These are phyloP conservation scores for Lophiotrema nucula DNA, from an alignment of 495 filamentous ascomycete species.

Conservation along the genomic window DNA sequence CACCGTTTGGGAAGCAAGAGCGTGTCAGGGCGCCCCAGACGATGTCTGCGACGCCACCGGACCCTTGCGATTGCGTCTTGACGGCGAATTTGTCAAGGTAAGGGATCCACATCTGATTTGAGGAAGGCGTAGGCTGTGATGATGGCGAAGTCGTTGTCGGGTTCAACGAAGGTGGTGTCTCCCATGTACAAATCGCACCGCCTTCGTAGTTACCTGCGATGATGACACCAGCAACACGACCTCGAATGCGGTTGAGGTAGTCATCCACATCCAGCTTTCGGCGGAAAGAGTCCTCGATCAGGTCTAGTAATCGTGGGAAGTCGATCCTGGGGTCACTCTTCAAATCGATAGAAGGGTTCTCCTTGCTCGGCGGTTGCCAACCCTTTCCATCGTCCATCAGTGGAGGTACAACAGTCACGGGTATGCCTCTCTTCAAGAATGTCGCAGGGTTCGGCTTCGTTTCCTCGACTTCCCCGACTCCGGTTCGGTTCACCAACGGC, in stretches of 20 bases:
- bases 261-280: conserved; percentile 77
- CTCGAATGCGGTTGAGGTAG: conserved; percentile 75
- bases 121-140: conserved; percentile 51
- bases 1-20: conserved; percentile 67
- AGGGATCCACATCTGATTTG: conserved; percentile 65
- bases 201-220: conserved; percentile 97
- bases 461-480: neutral
- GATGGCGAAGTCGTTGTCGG: conserved; percentile 42
- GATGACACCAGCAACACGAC: conserved; percentile 82
- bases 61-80: conserved; percentile 79
- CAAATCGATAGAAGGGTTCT: conserved; percentile 55
- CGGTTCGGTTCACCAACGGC: conserved; percentile 1
- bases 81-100: conserved; percentile 99
- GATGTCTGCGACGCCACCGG: conserved; percentile 89
- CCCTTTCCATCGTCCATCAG: conserved; percentile 50
- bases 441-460: conserved; percentile 59
- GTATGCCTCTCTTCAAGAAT: conserved; percentile 87
- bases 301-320: conserved; percentile 71
- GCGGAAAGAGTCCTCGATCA: conserved; percentile 94
- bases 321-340: conserved; percentile 74
- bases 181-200: conserved; percentile 93
- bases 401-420: conserved; percentile 77
- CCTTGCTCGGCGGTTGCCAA: conserved; percentile 66
- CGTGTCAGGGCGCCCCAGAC: conserved; percentile 95
- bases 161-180: conserved; percentile 62